Evolutionary conservation across 208 protist genomes (phyloP), one percentile per base, ranked within the genome.

Genomic region (Trypanosomatidae sp.): DNA sequence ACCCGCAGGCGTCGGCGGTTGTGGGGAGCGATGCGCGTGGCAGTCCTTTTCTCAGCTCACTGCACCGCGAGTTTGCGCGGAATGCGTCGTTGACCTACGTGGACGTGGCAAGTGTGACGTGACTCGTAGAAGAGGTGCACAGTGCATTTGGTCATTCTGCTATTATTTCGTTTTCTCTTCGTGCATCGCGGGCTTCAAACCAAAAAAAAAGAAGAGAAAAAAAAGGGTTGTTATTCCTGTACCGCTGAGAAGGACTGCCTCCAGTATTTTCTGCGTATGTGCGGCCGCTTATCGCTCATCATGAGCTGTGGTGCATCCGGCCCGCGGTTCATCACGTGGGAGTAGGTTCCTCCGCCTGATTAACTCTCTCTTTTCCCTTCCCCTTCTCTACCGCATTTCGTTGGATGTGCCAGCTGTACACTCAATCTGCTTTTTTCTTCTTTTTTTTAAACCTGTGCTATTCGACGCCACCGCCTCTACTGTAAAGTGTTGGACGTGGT

Each of bases 1-100:
- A 97, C 74, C 44, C 68, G 22, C 59, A 73, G 17, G 75, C 77
- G 19, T 76, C 83, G 17, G 47, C 90, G 0, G 71, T 94, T 10
- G 89, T 97, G 4, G 91, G 91, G 12, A 76, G 81, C 22, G 30
- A 58, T 19, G 59, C 74, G 19, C 12, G 81, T 1, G 70, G 56
- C 19, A 62, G 43, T 3, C 13, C n/a, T 1, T 81, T 82, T 44
- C 62, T 83, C 17, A 58, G 47, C n/a, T 9, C 39, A 2, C 56
- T 83, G 22, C 85, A 90, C 75, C 39, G 46, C 25, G 55, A 79
- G 5, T 85, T 87, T 67, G 85, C 85, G 1, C 28, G 69, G 12
- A 67, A 85, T 56, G 79, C 74, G 2, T 56, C 52, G 2, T 74
- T 90, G 47, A n/a, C 50, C 6, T 90, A 80, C 47, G 73, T 83